Conservation (phyloP, 768 basidiomycete species). For the Panaeolus cyanescens region DNA sequence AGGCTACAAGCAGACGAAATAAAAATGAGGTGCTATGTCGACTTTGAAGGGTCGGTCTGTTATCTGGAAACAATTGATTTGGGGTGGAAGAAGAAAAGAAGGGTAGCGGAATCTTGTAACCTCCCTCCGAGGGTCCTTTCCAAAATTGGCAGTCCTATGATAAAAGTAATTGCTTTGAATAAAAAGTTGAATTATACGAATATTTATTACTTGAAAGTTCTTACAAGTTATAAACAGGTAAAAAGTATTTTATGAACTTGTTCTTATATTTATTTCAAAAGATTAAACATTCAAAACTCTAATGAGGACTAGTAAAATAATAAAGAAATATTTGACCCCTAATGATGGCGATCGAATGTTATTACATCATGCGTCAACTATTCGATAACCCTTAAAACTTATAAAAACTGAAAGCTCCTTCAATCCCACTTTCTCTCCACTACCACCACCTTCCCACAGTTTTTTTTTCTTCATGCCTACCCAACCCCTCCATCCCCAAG, state of each 20-base stretch:
- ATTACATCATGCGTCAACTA: conserved; percentile 9
- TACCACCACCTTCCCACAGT: conserved; percentile 11
- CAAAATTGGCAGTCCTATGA: background rate
- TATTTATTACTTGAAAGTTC: too few species aligned
- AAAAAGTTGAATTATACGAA: too few species aligned
- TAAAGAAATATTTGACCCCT: background rate
- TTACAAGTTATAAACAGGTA: too few species aligned
- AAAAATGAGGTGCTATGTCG: background rate
- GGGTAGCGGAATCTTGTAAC: background rate
- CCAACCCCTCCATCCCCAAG: conserved; percentile 52
- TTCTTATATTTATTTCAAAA: background rate
- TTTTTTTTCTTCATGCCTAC: conserved; percentile 37
- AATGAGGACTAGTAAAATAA: too few species aligned
- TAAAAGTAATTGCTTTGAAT: background rate
- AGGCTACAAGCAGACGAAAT: background rate
- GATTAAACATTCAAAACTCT: too few species aligned
- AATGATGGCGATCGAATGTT: conserved; percentile 1
- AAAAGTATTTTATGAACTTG: too few species aligned
- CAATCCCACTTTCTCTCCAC: conserved; percentile 13
- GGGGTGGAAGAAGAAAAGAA: conserved; percentile 3
- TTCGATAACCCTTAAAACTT: conserved; percentile 5
- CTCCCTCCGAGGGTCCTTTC: conserved; percentile 1
- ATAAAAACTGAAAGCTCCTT: conserved; percentile 14
- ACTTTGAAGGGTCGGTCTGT: background rate
- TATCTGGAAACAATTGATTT: background rate